Conservation (phyloP, 805 yeast species). For the Lipomyces spencermartinsiae region DNA sequence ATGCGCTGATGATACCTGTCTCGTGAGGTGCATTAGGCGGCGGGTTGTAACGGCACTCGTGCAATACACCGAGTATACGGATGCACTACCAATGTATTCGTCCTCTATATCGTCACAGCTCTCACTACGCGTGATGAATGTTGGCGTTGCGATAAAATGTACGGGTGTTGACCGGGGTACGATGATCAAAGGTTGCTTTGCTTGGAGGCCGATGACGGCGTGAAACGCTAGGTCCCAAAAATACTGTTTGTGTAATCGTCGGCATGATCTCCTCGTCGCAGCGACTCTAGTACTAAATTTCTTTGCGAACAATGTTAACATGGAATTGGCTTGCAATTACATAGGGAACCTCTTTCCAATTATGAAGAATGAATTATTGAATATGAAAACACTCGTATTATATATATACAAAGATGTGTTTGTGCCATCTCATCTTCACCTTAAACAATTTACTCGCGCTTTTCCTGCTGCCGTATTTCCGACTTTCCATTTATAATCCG, state of each 20-base stretch:
- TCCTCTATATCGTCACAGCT: background rate
- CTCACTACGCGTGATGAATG: background rate
- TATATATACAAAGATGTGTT: background rate
- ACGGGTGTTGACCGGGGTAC: background rate
- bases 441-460: background rate
- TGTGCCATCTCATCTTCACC: background rate
- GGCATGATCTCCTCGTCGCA: background rate
- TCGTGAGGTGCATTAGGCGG: conserved; percentile 3
- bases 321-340: too few relatives aligned
- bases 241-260: background rate
- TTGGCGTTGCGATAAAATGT: background rate
- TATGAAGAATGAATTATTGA: background rate
- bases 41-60: background rate
- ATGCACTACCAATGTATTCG: background rate
- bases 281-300: background rate
- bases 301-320: too few relatives aligned
- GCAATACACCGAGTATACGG: background rate
- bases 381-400: background rate
- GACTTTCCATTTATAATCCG: background rate
- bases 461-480: background rate
- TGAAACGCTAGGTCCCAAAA: background rate
- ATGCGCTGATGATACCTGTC: background rate
- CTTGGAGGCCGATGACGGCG: background rate
- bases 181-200: background rate
- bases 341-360: background rate